These are phyloP conservation scores for Eucalyptus melliodora DNA, from an alignment of 345 rosid species.

Conservation along the genomic window DNA sequence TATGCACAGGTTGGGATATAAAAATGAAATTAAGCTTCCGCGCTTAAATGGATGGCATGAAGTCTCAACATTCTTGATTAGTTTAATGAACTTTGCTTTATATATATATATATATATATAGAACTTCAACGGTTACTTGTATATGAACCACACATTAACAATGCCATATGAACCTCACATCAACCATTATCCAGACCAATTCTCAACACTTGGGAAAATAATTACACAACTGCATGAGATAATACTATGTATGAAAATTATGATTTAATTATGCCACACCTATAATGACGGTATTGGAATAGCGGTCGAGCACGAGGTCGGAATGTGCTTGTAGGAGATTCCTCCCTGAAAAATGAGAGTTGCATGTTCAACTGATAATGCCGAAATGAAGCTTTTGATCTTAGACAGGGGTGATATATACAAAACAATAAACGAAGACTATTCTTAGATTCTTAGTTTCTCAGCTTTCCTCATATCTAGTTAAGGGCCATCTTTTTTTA, in stretches of 20 bases:
- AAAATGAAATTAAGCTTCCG: neutral
- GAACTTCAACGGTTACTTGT: neutral
- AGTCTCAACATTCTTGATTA: neutral
- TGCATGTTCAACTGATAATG: neutral
- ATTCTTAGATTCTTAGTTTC: neutral
- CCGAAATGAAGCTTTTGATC: neutral
- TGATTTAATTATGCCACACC: constrained; percentile 26
- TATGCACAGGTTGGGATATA: neutral
- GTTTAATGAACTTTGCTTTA: neutral
- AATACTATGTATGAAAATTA: neutral
- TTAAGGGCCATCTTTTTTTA: neutral
- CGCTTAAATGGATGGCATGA: neutral
- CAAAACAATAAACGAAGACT: neutral
- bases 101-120: neutral
- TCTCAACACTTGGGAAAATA: neutral
- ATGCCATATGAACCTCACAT: neutral
- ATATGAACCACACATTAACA: neutral
- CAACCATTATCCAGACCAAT: neutral
- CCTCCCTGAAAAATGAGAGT: constrained; percentile 57
- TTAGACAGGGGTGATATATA: neutral
- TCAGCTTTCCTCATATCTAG: neutral
- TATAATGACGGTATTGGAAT: constrained; percentile 96
- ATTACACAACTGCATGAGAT: neutral
- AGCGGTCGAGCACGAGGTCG: constrained; percentile 90
- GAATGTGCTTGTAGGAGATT: constrained; percentile 77